These are phyloP conservation scores for Choiromyces venosus DNA, from an alignment of 495 filamentous ascomycete genomes.

Conservation along the genomic window DNA sequence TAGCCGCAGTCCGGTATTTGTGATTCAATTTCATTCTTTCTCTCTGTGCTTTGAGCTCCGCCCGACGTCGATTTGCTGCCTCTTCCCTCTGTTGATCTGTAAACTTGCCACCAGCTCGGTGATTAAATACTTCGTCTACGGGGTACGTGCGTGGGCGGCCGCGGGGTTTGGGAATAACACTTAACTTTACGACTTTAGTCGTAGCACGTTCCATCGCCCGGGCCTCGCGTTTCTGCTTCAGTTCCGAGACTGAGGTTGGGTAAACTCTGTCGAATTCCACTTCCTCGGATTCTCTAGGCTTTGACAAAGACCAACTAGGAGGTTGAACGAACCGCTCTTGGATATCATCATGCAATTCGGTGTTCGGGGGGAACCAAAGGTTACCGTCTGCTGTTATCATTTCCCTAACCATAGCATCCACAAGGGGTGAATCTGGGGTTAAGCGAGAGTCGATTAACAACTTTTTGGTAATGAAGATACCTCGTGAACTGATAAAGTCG, in stretches of 20 bases:
- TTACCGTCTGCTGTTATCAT: slow-evolving; percentile 49
- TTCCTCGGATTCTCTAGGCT: slow-evolving; percentile 36
- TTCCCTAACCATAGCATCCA: slow-evolving; percentile 52
- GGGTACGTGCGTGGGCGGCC: slow-evolving; percentile 34
- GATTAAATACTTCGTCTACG: slow-evolving; percentile 16
- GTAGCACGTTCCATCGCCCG: slow-evolving; percentile 33
- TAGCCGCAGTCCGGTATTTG: slow-evolving; percentile 28
- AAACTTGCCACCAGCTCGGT: slow-evolving; percentile 33
- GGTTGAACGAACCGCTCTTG: slow-evolving; percentile 36
- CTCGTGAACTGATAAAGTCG: slow-evolving; percentile 53
- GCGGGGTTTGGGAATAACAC: slow-evolving; percentile 28
- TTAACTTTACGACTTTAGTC: slow-evolving; percentile 30
- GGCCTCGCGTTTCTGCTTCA: slow-evolving; percentile 38
- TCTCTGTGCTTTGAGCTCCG: slow-evolving; percentile 34
- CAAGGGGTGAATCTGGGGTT: slow-evolving; percentile 48
- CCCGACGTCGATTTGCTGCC: slow-evolving; percentile 32
- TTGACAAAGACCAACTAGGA: slow-evolving; percentile 35
- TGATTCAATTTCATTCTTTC: slow-evolving; percentile 35
- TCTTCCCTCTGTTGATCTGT: slow-evolving; percentile 42
- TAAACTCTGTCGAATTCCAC: slow-evolving; percentile 42
- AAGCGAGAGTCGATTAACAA: slow-evolving; percentile 52
- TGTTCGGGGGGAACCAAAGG: slow-evolving; percentile 45
- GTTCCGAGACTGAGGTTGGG: slow-evolving; percentile 34
- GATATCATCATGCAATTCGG: slow-evolving; percentile 37
- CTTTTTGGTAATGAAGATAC: slow-evolving; percentile 52